These are phyloP conservation scores for Paspalum vaginatum DNA, from an alignment of 176 grass and related monocot genomes.

Conservation along the genomic window DNA sequence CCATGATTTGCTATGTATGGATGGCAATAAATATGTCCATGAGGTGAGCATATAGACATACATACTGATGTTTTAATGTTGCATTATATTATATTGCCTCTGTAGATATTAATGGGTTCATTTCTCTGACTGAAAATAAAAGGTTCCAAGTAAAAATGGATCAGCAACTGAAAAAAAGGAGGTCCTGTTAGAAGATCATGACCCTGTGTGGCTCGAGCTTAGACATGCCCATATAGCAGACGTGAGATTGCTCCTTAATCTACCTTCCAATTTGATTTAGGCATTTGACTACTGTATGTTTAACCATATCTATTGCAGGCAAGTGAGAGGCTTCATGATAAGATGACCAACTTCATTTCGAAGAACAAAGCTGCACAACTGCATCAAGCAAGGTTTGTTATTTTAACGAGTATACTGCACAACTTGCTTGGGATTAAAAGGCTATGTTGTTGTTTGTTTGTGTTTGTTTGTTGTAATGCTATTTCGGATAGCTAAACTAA, in stretches of 20 bases:
- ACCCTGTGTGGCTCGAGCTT: slow-evolving; percentile 96
- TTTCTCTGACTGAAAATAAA: slow-evolving; percentile 49
- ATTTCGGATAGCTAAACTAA: no score
- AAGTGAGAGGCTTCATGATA: slow-evolving; percentile 93
- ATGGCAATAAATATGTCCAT: slow-evolving; percentile 93
- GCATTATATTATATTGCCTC: slow-evolving; percentile 6
- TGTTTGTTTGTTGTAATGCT: no score
- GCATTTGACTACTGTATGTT: slow-evolving; percentile 9
- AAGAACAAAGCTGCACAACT: slow-evolving; percentile 98
- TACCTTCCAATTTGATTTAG: slow-evolving; percentile 13
- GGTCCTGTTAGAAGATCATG: slow-evolving; percentile 91
- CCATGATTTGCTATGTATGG: slow-evolving; percentile 88
- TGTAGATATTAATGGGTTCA: slow-evolving; percentile 15
- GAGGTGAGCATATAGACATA: slow-evolving; percentile 57
- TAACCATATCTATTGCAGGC: slow-evolving; percentile 60
- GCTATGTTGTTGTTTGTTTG: no score
- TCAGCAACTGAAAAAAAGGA: slow-evolving; percentile 77
- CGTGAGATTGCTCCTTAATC: slow-evolving; percentile 52
- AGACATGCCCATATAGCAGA: slow-evolving; percentile 94
- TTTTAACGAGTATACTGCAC: slow-evolving; percentile 17
- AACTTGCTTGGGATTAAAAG: no score
- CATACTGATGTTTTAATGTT: slow-evolving; percentile 16
- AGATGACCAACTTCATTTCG: slow-evolving; percentile 93
- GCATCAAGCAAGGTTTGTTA: slow-evolving; percentile 66
- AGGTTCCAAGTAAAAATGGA: slow-evolving; percentile 86